Evolutionary conservation across 2,329 filamentous ascomycete species (phyloP).

Genomic region (Alternaria brassicicola): DNA sequence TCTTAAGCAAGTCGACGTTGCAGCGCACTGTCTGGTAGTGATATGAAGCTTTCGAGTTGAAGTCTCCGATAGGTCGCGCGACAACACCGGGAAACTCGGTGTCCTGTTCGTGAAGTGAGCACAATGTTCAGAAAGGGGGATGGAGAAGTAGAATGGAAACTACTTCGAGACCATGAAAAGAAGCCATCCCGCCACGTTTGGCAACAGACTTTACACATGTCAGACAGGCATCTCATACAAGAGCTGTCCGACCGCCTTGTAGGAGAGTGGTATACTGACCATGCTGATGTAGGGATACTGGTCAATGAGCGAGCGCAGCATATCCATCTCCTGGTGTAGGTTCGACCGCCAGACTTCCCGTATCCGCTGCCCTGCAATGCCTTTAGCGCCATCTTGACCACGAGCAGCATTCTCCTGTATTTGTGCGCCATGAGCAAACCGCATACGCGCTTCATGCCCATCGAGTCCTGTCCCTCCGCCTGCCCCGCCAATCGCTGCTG

Average conservation of each 20-base stretch:
- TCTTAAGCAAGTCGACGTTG: conserved; percentile 96
- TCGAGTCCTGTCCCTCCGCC: conserved; percentile 70
- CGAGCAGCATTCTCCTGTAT: conserved; percentile 59
- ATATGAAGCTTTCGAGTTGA: conserved; percentile 94
- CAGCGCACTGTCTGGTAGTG: conserved; percentile 97
- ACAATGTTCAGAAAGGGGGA: background rate
- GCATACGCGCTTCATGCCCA: conserved; percentile 85
- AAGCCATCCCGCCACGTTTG: conserved; percentile 7
- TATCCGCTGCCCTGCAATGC: conserved; percentile 74
- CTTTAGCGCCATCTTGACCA: conserved; percentile 62
- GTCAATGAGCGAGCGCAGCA: conserved; percentile 81
- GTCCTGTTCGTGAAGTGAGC: conserved; percentile 64
- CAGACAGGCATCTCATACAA: conserved; percentile 12
- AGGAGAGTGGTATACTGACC: conserved; percentile 63
- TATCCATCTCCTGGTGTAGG: conserved; percentile 85
- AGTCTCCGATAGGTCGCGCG: conserved; percentile 90
- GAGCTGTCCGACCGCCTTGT: conserved; percentile 1
- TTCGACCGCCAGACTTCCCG: conserved; percentile 96
- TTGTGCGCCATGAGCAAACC: conserved; percentile 76
- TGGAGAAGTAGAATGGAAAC: conserved; percentile 9
- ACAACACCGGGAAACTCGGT: conserved; percentile 99
- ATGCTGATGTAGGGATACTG: conserved; percentile 97
- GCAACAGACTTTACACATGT: conserved; percentile 18
- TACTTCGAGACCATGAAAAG: conserved; percentile 11
- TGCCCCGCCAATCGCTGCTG: conserved; percentile 58